Conservation (phyloP, 306 rosid genomes). For the Sindora glabra region DNA sequence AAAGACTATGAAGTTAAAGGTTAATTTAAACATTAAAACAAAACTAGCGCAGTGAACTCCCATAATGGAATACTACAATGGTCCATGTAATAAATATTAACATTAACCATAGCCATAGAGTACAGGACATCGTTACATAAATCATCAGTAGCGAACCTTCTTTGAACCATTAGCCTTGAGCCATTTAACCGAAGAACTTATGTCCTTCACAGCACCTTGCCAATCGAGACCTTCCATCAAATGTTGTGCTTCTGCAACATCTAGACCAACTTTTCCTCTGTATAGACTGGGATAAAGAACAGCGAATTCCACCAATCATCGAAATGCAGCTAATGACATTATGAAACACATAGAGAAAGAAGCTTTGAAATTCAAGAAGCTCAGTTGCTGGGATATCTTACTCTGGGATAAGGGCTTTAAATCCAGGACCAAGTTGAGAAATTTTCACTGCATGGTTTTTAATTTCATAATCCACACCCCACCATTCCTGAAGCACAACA, state of each 20-base stretch:
- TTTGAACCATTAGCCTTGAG: constrained; percentile 86
- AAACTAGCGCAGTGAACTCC: no score
- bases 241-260: constrained; percentile 93
- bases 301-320: not conserved
- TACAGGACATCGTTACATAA: not conserved
- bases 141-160: constrained; percentile 41
- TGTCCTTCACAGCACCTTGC: constrained; percentile 95
- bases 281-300: constrained; percentile 35
- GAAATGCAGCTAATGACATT: not conserved
- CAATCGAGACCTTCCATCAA: constrained; percentile 85
- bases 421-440: constrained; percentile 69
- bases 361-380: not conserved
- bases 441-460: constrained; percentile 80
- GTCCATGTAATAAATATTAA: no score
- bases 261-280: constrained; percentile 81
- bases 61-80: no score
- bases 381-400: constrained; percentile 13
- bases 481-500: constrained; percentile 89
- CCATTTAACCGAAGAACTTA: constrained; percentile 79
- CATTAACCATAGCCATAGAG: not conserved
- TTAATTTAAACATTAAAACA: no score
- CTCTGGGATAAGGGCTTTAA: constrained; percentile 95
- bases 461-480: constrained; percentile 83
- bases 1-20: no score
- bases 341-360: not conserved